Evolutionary conservation across 2,329 filamentous ascomycete genomes (phyloP).

Genomic region (Pseudogymnoascus sp.): DNA sequence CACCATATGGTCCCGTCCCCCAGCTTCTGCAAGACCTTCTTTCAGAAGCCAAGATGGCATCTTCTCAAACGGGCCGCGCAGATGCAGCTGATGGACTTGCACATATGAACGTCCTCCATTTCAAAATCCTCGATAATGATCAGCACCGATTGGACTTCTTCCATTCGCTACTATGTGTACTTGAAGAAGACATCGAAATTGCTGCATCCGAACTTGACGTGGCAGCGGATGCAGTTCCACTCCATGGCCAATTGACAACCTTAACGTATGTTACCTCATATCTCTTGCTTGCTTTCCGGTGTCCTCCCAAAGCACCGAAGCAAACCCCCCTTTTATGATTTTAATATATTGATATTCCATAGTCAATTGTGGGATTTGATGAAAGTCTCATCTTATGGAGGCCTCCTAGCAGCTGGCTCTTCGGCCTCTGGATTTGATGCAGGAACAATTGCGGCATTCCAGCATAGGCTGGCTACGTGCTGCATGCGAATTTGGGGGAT

Average conservation of each 20-base stretch:
- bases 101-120: slow-evolving; percentile 64
- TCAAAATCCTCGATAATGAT: slow-evolving; percentile 44
- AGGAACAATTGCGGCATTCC: slow-evolving; percentile 23
- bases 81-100: slow-evolving; percentile 92
- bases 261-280: slow-evolving; percentile 43
- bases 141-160: slow-evolving; percentile 45
- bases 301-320: neutral
- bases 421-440: neutral
- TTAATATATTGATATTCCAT: neutral
- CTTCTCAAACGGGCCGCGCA: slow-evolving; percentile 69
- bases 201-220: slow-evolving; percentile 58
- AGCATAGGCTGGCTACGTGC: slow-evolving; percentile 49
- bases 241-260: slow-evolving; percentile 65
- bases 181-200: slow-evolving; percentile 59
- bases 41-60: slow-evolving; percentile 46
- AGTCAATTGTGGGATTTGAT: slow-evolving; percentile 10
- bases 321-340: neutral
- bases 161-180: slow-evolving; percentile 47
- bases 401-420: slow-evolving; percentile 14
- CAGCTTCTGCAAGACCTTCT: slow-evolving; percentile 42
- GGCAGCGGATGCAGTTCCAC: slow-evolving; percentile 58
- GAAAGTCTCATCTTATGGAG: slow-evolving; percentile 6
- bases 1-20: slow-evolving; percentile 16
- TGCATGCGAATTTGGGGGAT: slow-evolving; percentile 69
- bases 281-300: neutral